Evolutionary conservation across 345 rosid genomes (phyloP).

Genomic region (Bruguiera sexangula): DNA sequence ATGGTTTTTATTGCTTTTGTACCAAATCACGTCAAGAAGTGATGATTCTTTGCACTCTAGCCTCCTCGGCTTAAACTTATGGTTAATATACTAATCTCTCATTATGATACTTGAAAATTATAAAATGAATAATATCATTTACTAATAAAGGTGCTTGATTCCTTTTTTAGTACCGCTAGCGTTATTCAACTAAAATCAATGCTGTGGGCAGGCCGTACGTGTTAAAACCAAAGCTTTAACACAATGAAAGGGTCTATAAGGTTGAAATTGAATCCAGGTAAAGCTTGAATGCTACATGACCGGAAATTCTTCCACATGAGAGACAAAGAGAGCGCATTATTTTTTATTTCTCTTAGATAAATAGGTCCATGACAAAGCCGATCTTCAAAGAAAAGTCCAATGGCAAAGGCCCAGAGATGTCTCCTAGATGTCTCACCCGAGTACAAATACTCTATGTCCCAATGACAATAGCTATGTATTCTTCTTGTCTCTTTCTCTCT

Average conservation of each 20-base stretch:
- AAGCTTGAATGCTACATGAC: slow-evolving; percentile 25
- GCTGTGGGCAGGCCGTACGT: neutral
- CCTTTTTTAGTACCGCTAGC: too few relatives aligned
- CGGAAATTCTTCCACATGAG: slow-evolving; percentile 7
- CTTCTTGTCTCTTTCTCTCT: slow-evolving; percentile 31
- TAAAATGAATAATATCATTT: too few relatives aligned
- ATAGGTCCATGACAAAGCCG: slow-evolving; percentile 32
- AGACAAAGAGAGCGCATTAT: neutral
- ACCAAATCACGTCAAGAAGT: too few relatives aligned
- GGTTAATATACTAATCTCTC: too few relatives aligned
- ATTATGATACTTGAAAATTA: too few relatives aligned
- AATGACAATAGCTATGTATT: slow-evolving; percentile 33
- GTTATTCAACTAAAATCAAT: too few relatives aligned
- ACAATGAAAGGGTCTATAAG: slow-evolving; percentile 3
- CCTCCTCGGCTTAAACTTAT: too few relatives aligned
- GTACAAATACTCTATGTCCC: slow-evolving; percentile 18
- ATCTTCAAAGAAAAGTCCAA: slow-evolving; percentile 20
- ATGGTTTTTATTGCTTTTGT: too few relatives aligned
- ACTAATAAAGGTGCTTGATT: too few relatives aligned
- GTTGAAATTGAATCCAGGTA: neutral
- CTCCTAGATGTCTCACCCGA: slow-evolving; percentile 10
- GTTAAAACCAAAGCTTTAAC: slow-evolving; percentile 1
- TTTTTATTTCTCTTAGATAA: neutral
- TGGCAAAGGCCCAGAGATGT: slow-evolving; percentile 31
- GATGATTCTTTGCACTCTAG: too few relatives aligned